Percentiles rank a stretch among this genome's conserved stretches.
phyloP scores from a whole-genome alignment of 257 asterid genomes.

The Verbascum thapsus region DNA sequence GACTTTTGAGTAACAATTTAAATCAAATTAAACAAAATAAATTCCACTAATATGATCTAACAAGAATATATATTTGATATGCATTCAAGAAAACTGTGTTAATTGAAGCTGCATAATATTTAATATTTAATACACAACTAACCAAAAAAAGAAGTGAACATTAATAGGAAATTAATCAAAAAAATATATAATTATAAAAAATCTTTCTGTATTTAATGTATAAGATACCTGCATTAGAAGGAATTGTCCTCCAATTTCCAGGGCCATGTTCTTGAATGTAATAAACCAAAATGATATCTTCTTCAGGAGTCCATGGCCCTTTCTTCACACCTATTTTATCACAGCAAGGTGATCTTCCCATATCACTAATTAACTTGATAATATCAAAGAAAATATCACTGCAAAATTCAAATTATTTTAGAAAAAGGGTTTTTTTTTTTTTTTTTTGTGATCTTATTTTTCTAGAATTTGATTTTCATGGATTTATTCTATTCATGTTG shows the following conservation, averaged over 20 bases:
- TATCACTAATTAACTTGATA: constrained; percentile 8
- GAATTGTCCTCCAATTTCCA: constrained; percentile 82
- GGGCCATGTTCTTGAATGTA: constrained; percentile 89
- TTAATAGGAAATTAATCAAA: not conserved
- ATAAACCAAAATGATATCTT: constrained; percentile 76
- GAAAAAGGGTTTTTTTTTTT: not conserved
- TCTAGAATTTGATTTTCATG: constrained; percentile 1
- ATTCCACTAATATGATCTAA: not conserved
- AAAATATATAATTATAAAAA: no score
- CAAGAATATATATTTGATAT: not conserved
- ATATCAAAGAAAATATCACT: no score
- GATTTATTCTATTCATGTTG: not conserved
- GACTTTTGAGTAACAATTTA: not conserved
- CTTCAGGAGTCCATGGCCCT: constrained; percentile 98
- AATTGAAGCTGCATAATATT: constrained; percentile 30
- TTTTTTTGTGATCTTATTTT: not conserved
- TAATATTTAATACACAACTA: constrained; percentile 55
- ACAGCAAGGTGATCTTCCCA: constrained; percentile 95
- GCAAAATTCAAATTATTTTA: not conserved
- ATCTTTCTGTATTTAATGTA: not conserved
- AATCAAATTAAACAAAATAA: not conserved
- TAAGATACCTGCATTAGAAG: constrained; percentile 62
- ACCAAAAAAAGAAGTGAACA: constrained; percentile 17
- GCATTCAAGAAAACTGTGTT: constrained; percentile 33
- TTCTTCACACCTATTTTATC: constrained; percentile 74